Evolutionary conservation across 2,329 filamentous ascomycete species (phyloP), one percentile per base, ranked within the genome.

Genomic region (Bertia moriformis): DNA sequence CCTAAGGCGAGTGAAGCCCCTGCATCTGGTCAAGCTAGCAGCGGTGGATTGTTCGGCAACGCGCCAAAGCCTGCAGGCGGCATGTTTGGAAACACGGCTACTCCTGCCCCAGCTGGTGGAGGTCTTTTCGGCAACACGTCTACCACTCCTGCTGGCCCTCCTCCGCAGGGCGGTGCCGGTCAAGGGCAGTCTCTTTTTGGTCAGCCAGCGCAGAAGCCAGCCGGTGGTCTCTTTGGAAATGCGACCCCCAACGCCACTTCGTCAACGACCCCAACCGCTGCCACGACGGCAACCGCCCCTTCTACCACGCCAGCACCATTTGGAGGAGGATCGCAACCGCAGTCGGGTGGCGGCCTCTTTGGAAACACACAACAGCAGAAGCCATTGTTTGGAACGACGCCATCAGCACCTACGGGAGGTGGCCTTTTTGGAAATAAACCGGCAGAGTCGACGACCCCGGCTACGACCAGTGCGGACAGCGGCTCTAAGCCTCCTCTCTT

Each of bases 111-210:
- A 14, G 19, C 38, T n/a, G 43, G 46, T 38, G 48, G 43, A n/a
- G 42, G 43, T 38, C 37, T 58, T 36, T 63, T 65, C 42, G 54
- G 51, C 35, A 59, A 54, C 41, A 47, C 55, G 38, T 67, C 65
- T 14, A 68, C 66, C 14, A 69, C 65, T 20, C 66, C 66, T 38
- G 65, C 65, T 39, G 65, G 64, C 4, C 63, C 62, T 43, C 65
- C 66, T 19, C 63, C 65, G 20, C 44, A 50, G 19, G 47, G 45
- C 29, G 43, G 45, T 29, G 45, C 51, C 15, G 51, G 51, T 5
- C 45, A 50, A 49, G 49, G 45, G 41, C 53, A 44, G 43, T 42
- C 49, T 33, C 44, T 54, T 15, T 54, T 54, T 39, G 47, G 48
- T 18, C 49, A 51, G 37, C 18, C 42, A 14, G 44, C 44, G 37